A percentile compares a stretch with the other conserved stretches of the same genome.
phyloP scores from a whole-genome alignment of 345 rosid species.

The Aquilaria yunnanensis region DNA sequence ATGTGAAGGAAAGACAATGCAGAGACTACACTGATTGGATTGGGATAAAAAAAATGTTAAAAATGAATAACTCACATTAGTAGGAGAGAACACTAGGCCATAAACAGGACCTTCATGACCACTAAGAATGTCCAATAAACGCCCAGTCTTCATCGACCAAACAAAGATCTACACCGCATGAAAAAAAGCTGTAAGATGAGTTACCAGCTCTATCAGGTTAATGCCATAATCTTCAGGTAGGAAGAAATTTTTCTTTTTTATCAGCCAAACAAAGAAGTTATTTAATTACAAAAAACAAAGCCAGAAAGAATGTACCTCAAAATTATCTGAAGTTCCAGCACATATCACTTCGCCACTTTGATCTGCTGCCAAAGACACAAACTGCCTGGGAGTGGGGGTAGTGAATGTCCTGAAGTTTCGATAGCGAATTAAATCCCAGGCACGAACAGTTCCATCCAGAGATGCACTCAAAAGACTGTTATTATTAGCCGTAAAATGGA shows the following conservation, averaged over 20 bases:
- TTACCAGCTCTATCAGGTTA: not conserved
- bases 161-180: conserved; percentile 64
- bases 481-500: conserved; percentile 94
- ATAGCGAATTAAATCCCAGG: conserved; percentile 95
- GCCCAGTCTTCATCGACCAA: conserved; percentile 99
- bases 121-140: conserved; percentile 82
- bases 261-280: no score
- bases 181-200: conserved; percentile 10
- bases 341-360: conserved; percentile 94
- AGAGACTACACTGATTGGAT: conserved; percentile 2
- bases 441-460: conserved; percentile 96
- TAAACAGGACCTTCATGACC: conserved; percentile 99
- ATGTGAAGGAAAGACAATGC: conserved; percentile 3
- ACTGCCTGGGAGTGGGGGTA: conserved; percentile 87
- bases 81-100: conserved; percentile 82
- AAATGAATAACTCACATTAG: conserved; percentile 50
- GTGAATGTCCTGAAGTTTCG: conserved; percentile 93
- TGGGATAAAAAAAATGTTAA: conserved; percentile 1
- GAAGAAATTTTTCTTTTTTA: not conserved
- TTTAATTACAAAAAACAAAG: conserved; percentile 2
- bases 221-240: not conserved
- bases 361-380: conserved; percentile 93
- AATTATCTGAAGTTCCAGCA: conserved; percentile 94
- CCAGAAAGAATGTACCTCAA: conserved; percentile 51
- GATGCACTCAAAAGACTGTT: conserved; percentile 88